Base-by-base conservation (phyloP, 169 alveolate species). In the Plasmodium adleri region DNA sequence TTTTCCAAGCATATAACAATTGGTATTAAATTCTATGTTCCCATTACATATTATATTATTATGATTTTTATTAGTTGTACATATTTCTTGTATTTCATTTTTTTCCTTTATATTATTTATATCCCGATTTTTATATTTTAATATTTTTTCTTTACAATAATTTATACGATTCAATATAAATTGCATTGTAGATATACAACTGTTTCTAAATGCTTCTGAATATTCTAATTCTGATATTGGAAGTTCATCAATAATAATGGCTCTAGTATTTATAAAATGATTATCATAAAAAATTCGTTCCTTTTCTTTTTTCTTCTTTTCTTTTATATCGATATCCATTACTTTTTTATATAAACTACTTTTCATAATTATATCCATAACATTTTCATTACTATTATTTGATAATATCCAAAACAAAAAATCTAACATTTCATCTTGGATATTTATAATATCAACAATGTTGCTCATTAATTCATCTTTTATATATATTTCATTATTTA, bases 151-250 rank as follows among this genome's bases (percentile, higher is more conserved):
- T 32, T 86, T 86, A 15, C 92, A 86, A 20, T 24, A 52, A 43
- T 71, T 56, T 17, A 86, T 75, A 59, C 87, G 76, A 63, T 86
- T 70, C 64, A 72, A 72, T 59, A 86, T 59, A 62, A 86, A 72
- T 22, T 86, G 71, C 74, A 86, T 86, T 9, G 87, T 49, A 72
- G 45, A 15, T 1, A 32, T 47, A 63, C 92, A 86, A 70, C 60
- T 70, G 8, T 52, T 67, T 72, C 87, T 26, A 67, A 86, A 86
- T 20, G 60, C 88, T 72, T 86, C 92, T 32, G 92, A 86, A 32
- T 71, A 62, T 28, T 86, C 92, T 60, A 86, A 71, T 24, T 86
- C 86, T 8, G 88, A 45, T 24, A 86, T n/a, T 24, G 92, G 92
- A 15, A 86, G 26, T 24, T 86, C 92, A 73, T 86, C 92, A 20